Base-by-base conservation (phyloP, 2,329 filamentous ascomycete genomes). In the Dactylellina cionopaga region DNA sequence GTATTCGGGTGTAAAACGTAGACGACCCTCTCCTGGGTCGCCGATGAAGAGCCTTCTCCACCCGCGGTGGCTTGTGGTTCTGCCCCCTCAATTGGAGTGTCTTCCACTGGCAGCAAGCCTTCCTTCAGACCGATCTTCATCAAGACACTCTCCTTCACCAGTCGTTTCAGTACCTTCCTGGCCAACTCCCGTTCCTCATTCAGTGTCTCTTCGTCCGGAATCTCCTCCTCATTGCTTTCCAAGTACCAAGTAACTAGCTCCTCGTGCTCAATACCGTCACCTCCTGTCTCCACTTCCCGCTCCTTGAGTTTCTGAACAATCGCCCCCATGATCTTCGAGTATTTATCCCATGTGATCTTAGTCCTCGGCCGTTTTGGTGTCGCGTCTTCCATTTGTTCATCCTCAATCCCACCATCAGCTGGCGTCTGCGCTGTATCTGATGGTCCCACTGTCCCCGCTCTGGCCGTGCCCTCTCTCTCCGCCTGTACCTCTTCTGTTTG, bases 271-370 rank as follows among this genome's bases (percentile, higher is more conserved):
- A 97, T 89, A 64, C 95, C 95, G 76, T 96, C 92, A 39, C 91
- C 92, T 27, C 68, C 68, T 0, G 83, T 86, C 33, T 84, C 83
- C 5, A 85, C 80, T 81, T 98, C 92, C 77, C 96, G 92, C 62
- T 94, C 90, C 76, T 90, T 92, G 77, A 99, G 88, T 22, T 90
- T 88, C 76, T 89, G 87, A 27, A 97, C 91, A 47, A 99, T 84
- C 78, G 91, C 82, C 79, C 96, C 96, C 69, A 96, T 87, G 80
- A 98, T 96, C 78, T 87, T 86, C 79, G 94, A 91, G 81, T 96
- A 99, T 81, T 96, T 95, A 78, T 98, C 94, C 78, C 96, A 96
- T 2, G 92, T 96, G 79, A 99, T 94, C 78, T 92, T 95, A 59
- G 91, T 95, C 82, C 90, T 92, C 76, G 85, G 83, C 52, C 83